Evolutionary conservation across 2,329 filamentous ascomycete species (phyloP).

Genomic region (Apiospora rasikravindrae): DNA sequence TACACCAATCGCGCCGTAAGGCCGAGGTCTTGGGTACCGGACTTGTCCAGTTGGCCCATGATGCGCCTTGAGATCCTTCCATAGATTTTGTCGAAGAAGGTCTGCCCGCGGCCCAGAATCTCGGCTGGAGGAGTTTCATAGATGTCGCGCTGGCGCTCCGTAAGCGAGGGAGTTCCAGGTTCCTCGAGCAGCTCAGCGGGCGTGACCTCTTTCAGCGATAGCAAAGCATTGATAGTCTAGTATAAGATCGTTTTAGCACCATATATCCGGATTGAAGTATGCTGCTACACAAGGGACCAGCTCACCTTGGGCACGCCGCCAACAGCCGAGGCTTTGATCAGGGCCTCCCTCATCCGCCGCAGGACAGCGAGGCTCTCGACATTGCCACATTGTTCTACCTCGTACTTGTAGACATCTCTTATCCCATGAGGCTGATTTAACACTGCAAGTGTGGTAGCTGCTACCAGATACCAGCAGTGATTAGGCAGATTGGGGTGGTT

Average conservation of each 20-base stretch:
- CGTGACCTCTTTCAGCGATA: conserved; percentile 50
- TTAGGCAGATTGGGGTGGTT: conserved; percentile 47
- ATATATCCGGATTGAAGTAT: neutral
- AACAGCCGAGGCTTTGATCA: conserved; percentile 54
- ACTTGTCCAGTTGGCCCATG: conserved; percentile 53
- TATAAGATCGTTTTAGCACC: neutral
- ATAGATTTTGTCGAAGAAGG: conserved; percentile 55
- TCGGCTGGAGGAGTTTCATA: conserved; percentile 40
- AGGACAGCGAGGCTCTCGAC: conserved; percentile 49
- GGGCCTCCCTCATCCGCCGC: conserved; percentile 53
- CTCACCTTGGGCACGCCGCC: conserved; percentile 56
- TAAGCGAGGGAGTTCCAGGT: conserved; percentile 43
- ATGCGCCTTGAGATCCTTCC: conserved; percentile 54
- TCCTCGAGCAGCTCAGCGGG: conserved; percentile 48
- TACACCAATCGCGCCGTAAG: conserved; percentile 54
- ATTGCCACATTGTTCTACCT: conserved; percentile 40
- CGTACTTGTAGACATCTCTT: conserved; percentile 48
- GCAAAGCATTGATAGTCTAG: conserved; percentile 53
- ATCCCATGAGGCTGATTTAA: conserved; percentile 57
- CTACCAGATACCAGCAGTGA: conserved; percentile 55
- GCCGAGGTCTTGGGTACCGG: conserved; percentile 54
- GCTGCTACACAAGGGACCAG: neutral
- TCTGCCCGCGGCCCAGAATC: conserved; percentile 49
- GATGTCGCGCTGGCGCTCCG: conserved; percentile 45
- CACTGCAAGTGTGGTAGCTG: conserved; percentile 50